Conservation (phyloP, 257 asterid species). For the Dorcoceras hygrometricum region DNA sequence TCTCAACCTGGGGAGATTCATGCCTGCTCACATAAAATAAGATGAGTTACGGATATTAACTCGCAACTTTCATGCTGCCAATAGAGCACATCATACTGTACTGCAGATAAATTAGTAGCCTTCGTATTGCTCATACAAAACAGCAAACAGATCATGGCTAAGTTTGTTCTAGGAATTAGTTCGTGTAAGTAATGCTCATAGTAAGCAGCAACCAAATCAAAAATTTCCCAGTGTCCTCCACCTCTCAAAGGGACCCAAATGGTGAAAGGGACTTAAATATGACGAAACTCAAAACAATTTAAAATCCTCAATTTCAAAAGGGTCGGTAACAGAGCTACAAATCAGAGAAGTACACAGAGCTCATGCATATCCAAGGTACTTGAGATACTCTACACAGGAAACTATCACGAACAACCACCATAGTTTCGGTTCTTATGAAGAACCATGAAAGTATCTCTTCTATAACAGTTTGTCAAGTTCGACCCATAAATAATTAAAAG, state of each 20-base stretch:
- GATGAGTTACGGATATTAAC: conserved; percentile 15
- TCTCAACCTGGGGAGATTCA: conserved; percentile 93
- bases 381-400: neutral
- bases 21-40: conserved; percentile 57
- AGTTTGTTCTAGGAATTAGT: conserved; percentile 1
- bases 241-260: conserved; percentile 1
- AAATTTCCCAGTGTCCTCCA: neutral
- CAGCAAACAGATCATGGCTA: neutral
- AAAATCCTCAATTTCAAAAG: neutral
- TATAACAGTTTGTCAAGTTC: neutral
- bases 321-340: neutral
- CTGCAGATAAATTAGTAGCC: conserved; percentile 13
- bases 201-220: conserved; percentile 9
- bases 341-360: neutral
- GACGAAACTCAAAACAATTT: neutral
- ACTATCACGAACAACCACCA: neutral
- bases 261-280: conserved; percentile 4
- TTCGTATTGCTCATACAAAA: conserved; percentile 8
- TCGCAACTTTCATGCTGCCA: conserved; percentile 18
- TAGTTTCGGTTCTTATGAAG: neutral
- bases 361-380: neutral
- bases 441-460: neutral
- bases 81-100: neutral
- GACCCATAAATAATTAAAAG: neutral
- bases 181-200: neutral